Conservation (phyloP, 306 rosid species). For the Mimosa bimucronata region DNA sequence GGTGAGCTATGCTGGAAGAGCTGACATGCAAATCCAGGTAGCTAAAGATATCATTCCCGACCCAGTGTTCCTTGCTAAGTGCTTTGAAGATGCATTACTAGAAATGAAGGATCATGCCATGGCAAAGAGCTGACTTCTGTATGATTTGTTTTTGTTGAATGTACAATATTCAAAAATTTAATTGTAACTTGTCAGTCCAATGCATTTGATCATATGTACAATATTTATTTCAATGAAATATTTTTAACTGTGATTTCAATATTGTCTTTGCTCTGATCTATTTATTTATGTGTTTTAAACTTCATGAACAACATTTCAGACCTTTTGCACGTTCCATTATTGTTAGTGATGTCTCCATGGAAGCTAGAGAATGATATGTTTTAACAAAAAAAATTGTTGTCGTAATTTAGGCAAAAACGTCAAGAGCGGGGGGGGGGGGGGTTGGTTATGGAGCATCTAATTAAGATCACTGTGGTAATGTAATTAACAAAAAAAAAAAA, state of each 20-base stretch:
- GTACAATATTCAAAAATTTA: neutral
- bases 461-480: neutral
- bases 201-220: conserved; percentile 4
- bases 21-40: conserved; percentile 90
- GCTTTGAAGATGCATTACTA: conserved; percentile 83
- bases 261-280: neutral
- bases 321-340: neutral
- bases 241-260: neutral
- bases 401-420: neutral
- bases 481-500: neutral
- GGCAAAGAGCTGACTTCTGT: conserved; percentile 33
- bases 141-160: conserved; percentile 19
- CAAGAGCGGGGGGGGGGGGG: neutral
- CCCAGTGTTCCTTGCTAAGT: conserved; percentile 77
- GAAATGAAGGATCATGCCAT: conserved; percentile 69
- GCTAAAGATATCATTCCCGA: conserved; percentile 91
- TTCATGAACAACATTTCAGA: neutral
- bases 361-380: neutral
- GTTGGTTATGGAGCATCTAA: neutral
- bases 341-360: too few relatives aligned
- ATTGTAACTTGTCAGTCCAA: neutral
- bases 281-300: neutral
- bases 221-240: neutral
- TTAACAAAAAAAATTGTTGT: neutral
- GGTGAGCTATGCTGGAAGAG: conserved; percentile 89